phyloP scores from a whole-genome alignment of 2,329 filamentous ascomycete species.

The Exophiala mesophila region DNA sequence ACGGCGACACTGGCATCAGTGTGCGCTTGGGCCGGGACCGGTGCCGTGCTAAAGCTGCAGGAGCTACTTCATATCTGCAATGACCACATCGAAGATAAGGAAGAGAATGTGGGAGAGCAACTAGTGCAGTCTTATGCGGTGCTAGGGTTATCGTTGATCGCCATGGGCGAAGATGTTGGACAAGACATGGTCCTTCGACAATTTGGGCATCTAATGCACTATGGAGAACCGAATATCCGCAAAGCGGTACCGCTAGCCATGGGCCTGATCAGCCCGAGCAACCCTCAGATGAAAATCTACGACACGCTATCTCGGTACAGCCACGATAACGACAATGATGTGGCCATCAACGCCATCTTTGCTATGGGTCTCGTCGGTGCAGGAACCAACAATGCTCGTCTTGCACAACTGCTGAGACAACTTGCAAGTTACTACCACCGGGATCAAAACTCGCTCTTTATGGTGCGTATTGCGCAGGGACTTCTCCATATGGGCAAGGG shows the following conservation, averaged over 20 bases:
- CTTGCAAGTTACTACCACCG: conserved; percentile 97
- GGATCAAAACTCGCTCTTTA: conserved; percentile 93
- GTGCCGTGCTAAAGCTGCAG: conserved; percentile 93
- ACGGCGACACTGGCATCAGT: conserved; percentile 91
- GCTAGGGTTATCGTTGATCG: conserved; percentile 84
- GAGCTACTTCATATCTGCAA: conserved; percentile 97
- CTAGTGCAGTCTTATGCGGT: conserved; percentile 94
- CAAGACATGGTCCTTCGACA: conserved; percentile 98
- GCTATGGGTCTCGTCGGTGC: conserved; percentile 97
- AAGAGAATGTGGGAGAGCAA: conserved; percentile 93
- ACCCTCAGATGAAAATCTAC: conserved; percentile 99
- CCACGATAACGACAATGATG: conserved; percentile 97
- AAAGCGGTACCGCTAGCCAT: conserved; percentile 94
- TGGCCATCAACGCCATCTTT: conserved; percentile 97
- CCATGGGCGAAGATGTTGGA: conserved; percentile 97
- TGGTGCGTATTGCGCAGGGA: conserved; percentile 98
- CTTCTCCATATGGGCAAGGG: conserved; percentile 99
- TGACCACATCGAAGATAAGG: conserved; percentile 89
- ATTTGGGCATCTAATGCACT: conserved; percentile 98
- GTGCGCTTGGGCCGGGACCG: conserved; percentile 96
- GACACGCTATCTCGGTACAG: conserved; percentile 96
- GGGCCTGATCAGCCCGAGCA: conserved; percentile 93
- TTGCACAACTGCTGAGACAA: conserved; percentile 90
- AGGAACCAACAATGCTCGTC: conserved; percentile 93
- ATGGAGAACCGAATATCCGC: conserved; percentile 93